A percentile compares a stretch with the other conserved stretches of the same genome.
phyloP scores from a whole-genome alignment of 2,329 filamentous ascomycete genomes.

The Coniochaeta sp. region DNA sequence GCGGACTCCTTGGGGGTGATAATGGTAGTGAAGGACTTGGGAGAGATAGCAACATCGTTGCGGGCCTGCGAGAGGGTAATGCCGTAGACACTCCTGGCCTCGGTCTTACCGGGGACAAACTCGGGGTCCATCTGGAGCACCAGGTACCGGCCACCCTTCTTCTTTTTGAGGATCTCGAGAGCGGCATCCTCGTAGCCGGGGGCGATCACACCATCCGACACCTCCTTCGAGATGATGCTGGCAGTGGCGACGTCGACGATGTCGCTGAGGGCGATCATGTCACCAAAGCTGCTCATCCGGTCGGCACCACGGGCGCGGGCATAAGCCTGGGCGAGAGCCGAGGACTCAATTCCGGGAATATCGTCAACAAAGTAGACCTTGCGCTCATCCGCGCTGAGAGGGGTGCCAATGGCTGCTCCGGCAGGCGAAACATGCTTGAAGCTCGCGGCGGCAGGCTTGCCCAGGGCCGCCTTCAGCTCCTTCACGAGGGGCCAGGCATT shows the following conservation, averaged over 20 bases:
- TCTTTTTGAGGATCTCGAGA: conserved; percentile 88
- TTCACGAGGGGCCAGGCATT: conserved; percentile 97
- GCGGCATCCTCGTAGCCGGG: conserved; percentile 80
- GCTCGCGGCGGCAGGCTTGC: conserved; percentile 84
- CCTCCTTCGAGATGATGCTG: conserved; percentile 96
- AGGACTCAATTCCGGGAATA: conserved; percentile 81
- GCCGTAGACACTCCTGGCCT: conserved; percentile 85
- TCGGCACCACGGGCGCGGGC: conserved; percentile 92
- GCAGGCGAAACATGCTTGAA: conserved; percentile 99
- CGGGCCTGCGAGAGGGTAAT: conserved; percentile 83
- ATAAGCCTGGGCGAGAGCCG: conserved; percentile 85
- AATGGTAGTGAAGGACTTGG: conserved; percentile 77
- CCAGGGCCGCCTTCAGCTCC: conserved; percentile 85
- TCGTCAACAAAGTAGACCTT: conserved; percentile 99
- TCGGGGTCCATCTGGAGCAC: conserved; percentile 90
- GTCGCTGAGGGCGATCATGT: conserved; percentile 89
- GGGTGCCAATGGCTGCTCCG: conserved; percentile 87
- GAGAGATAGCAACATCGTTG: conserved; percentile 83
- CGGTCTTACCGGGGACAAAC: conserved; percentile 73
- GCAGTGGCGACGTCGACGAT: conserved; percentile 87
- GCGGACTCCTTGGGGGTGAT: conserved; percentile 76
- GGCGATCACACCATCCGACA: conserved; percentile 94
- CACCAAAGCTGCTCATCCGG: conserved; percentile 97
- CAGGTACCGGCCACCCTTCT: conserved; percentile 96
- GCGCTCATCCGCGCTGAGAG: conserved; percentile 78